Conservation (phyloP, 2,329 filamentous ascomycete species). For the Hypoxylon sp. region DNA sequence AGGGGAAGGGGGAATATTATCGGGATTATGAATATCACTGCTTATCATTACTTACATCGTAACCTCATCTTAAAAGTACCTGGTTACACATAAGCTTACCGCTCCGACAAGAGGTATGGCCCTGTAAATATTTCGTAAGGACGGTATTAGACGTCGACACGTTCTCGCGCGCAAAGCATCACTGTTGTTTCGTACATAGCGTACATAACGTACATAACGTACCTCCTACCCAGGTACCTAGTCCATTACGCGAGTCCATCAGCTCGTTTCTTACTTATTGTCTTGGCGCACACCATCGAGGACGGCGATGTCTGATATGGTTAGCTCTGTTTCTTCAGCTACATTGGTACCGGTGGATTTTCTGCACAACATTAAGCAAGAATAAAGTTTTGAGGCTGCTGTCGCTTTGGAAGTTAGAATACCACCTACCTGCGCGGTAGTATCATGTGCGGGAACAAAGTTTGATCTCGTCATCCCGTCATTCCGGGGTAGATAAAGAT, state of each 20-base stretch:
- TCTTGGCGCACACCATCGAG: conserved; percentile 49
- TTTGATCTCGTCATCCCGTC: conserved; percentile 32
- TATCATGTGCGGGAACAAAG: conserved; percentile 23
- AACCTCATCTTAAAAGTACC: conserved; percentile 8
- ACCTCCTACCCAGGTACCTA: not conserved
- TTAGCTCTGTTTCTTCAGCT: conserved; percentile 38
- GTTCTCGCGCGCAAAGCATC: conserved; percentile 1
- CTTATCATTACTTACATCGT: conserved; percentile 39
- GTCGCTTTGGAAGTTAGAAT: conserved; percentile 21
- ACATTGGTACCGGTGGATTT: not conserved
- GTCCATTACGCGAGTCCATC: conserved; percentile 16
- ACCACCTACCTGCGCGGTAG: conserved; percentile 31
- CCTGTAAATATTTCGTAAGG: not conserved
- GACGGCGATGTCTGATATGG: conserved; percentile 47
- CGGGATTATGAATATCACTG: conserved; percentile 29
- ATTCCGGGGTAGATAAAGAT: conserved; percentile 24
- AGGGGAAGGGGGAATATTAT: conserved; percentile 14
- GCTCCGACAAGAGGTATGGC: not conserved
- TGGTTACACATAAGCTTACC: conserved; percentile 32
- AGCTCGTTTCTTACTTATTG: conserved; percentile 48
- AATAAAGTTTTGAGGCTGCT: conserved; percentile 34
- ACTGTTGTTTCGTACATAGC: not conserved
- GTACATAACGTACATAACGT: not conserved
- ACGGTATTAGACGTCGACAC: not conserved
- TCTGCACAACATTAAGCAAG: conserved; percentile 13